Evolutionary conservation across 2,329 filamentous ascomycete species (phyloP), one percentile per base, ranked within the genome.

Genomic region (Talaromyces sp.): DNA sequence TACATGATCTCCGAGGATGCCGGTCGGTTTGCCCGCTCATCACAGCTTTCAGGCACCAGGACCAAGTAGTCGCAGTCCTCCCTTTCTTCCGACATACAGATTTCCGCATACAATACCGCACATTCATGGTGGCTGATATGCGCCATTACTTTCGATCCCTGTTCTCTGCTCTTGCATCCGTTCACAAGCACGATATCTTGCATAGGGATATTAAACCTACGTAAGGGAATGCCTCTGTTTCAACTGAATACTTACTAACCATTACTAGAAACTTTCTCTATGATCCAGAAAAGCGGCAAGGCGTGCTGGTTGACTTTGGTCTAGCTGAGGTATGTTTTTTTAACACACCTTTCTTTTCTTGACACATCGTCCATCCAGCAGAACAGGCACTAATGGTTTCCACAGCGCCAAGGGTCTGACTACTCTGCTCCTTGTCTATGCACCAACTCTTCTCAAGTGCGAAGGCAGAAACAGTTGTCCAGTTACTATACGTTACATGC

Each of bases 271-370:
- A 98, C 72, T 98, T 98, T 69, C 84, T 98, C 44, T 98, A 98
- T 77, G 92, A 96, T 66, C 91, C 91, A 0, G 80, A 86, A 30
- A 64, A 75, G 11, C 86, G 88, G 68, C 88, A 91, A 60, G 95
- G 95, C 47, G 93, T 99, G 1, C 84, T 99, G 0, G 95, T 99
- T n/a, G 95, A 99, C 72, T 99, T 99, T 78, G 95, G 95, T n/a
- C 84, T 99, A 17, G 95, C 95, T 39, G 95, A 99, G 78, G 78
- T 80, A 70, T 61, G 70, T 62, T n/a, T 22, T 47, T 19, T 22
- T 47, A 9, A 25, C 19, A 47, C 44, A 22, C 15, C 15, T 11
- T 47, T 3, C 33, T 62, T n/a, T 19, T 47, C 44, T 22, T 47
- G 9, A 25, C 44, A 47, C 44, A 22, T 25, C 4, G 3, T 47